Evolutionary conservation across 257 asterid species (phyloP), one percentile per base, ranked within the genome.

Genomic region (Nyctanthes arbortristis): DNA sequence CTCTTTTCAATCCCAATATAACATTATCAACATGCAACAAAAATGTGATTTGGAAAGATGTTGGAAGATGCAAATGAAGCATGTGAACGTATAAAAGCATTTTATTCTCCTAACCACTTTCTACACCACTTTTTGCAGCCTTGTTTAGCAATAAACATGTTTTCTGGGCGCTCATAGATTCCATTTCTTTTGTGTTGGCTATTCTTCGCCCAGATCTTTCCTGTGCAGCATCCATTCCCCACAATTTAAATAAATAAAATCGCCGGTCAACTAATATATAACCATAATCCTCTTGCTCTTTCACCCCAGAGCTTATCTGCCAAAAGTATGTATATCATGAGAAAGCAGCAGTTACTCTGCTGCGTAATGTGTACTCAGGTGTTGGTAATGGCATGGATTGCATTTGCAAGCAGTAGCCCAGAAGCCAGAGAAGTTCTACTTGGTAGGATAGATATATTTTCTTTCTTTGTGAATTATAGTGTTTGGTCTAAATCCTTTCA

Each of bases 251-350:
- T 57, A 25, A 61, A 61, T 11, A 25, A 14, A 2, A 61, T 18
- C 35, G 40, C 28, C 32, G 14, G 4, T 52, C 8, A 54, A 49
- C 57, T 16, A 37, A 16, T 57, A 34, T 37, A 75, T 16, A 60
- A 55, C 18, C 67, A 63, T 25, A 61, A 14, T 54, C 62, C 65
- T 61, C 25, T 47, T 52, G 58, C 55, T 27, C 64, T 8, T n/a
- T 35, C 52, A 7, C 70, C 29, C 37, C 22, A 55, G 61, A 63
- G 37, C 63, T 34, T 55, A 24, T 54, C 29, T 29, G 39, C 54
- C 60, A 60, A 61, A 32, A 52, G 11, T 12, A 30, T 58, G 11
- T 12, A 30, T 58, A 79, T 47, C 67, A 72, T 75, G 79, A 79
- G 36, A 66, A 52, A 16, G 60, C 76, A 33, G 65, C 34, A 58